Percentiles rank a stretch among this genome's conserved stretches.
These are phyloP conservation scores for Austroboletus eburneus DNA, from an alignment of 768 basidiomycete species.

Conservation along the genomic window DNA sequence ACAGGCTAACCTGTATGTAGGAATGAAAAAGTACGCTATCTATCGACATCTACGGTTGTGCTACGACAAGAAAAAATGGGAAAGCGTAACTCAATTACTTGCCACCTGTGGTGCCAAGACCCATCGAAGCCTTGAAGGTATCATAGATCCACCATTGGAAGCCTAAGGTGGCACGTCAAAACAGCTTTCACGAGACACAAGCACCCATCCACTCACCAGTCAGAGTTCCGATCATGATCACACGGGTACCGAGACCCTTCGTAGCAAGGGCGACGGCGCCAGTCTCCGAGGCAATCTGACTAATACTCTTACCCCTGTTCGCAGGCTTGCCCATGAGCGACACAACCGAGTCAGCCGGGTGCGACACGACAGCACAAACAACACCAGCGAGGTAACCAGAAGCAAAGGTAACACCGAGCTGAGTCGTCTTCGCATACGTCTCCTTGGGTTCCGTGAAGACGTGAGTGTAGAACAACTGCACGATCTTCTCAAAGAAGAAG, in stretches of 20 bases:
- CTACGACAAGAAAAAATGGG: not conserved
- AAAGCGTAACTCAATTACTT: conserved; percentile 49
- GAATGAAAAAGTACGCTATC: not conserved
- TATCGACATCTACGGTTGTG: conserved; percentile 7
- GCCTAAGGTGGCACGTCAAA: conserved; percentile 36
- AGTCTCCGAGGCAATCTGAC: conserved; percentile 67
- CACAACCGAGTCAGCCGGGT: conserved; percentile 91
- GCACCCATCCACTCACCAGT: conserved; percentile 32
- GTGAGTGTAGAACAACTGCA: conserved; percentile 81
- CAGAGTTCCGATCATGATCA: conserved; percentile 74
- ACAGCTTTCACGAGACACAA: not conserved
- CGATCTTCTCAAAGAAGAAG: conserved; percentile 91
- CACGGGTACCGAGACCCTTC: conserved; percentile 84
- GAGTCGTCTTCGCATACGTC: conserved; percentile 72
- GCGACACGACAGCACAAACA: conserved; percentile 92
- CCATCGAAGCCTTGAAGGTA: conserved; percentile 78
- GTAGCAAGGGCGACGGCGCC: conserved; percentile 63
- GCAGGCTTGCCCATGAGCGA: conserved; percentile 88
- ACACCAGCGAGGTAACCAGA: conserved; percentile 96
- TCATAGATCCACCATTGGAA: conserved; percentile 97
- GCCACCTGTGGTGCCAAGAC: conserved; percentile 84
- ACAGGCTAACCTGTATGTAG: not conserved
- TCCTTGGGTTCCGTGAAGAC: conserved; percentile 80
- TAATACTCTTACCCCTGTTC: conserved; percentile 78
- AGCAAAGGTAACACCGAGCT: conserved; percentile 84